Conservation (phyloP, 2,329 filamentous ascomycete species). For the Arthroderma uncinatum region DNA sequence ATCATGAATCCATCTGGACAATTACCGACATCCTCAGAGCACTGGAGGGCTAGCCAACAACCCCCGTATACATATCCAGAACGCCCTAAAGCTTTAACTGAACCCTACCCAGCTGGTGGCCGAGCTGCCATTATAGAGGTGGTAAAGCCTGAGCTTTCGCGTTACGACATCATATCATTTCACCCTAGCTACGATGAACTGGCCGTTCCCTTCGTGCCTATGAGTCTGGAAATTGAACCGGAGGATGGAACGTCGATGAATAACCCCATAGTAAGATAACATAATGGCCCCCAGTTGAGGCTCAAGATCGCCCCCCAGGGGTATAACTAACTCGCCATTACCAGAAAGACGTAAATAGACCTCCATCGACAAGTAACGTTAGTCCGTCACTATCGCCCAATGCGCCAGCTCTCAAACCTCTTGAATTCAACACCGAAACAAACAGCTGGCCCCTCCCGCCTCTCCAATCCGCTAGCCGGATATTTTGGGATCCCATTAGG, state of each 20-base stretch:
- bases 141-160: no score
- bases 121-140: no score
- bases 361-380: not conserved
- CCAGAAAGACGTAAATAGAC: not conserved
- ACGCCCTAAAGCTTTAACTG: not conserved
- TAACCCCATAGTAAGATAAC: not conserved
- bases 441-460: not conserved
- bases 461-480: not conserved
- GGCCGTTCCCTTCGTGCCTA: not conserved
- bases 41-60: not conserved
- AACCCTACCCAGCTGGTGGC: not conserved
- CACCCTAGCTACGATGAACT: not conserved
- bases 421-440: not conserved
- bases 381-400: not conserved
- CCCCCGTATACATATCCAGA: not conserved
- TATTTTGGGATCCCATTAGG: not conserved
- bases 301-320: not conserved
- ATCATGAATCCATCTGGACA: not conserved
- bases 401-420: not conserved
- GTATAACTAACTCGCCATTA: not conserved
- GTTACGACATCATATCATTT: no score
- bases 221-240: not conserved
- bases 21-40: not conserved
- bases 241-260: not conserved
- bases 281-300: not conserved